These are phyloP conservation scores for Penicillium sp. DNA, from an alignment of 2,329 filamentous ascomycete genomes.

Conservation along the genomic window DNA sequence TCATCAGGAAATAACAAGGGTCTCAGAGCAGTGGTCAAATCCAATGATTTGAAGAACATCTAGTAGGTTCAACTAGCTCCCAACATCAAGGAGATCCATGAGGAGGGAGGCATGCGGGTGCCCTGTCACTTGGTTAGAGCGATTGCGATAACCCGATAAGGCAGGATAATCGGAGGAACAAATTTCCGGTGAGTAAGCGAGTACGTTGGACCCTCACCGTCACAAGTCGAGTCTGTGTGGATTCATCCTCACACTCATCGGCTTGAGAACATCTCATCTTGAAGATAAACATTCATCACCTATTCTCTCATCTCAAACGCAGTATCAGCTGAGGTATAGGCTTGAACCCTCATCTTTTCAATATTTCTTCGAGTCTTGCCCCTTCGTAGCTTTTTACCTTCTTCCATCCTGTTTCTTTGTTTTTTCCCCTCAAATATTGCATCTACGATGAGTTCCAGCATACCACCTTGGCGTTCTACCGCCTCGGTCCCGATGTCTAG, in stretches of 20 bases:
- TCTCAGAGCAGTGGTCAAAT: conserved; percentile 93
- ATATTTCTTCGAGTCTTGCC: conserved; percentile 4
- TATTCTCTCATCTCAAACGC: neutral
- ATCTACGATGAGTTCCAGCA: conserved; percentile 39
- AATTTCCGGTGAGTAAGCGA: conserved; percentile 12
- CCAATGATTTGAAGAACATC: conserved; percentile 96
- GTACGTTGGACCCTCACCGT: neutral
- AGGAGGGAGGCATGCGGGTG: neutral
- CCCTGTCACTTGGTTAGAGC: neutral
- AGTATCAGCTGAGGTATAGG: conserved; percentile 8
- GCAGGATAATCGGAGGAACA: conserved; percentile 7
- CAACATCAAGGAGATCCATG: conserved; percentile 13
- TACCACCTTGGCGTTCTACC: conserved; percentile 42
- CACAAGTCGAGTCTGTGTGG: conserved; percentile 4
- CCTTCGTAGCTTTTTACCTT: conserved; percentile 17
- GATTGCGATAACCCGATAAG: conserved; percentile 19
- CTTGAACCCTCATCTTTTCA: neutral
- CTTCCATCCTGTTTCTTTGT: conserved; percentile 15
- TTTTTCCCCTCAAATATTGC: conserved; percentile 16
- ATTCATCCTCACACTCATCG: neutral
- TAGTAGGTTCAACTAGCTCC: conserved; percentile 52
- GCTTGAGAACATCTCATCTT: neutral
- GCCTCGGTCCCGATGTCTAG: conserved; percentile 31
- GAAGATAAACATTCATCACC: neutral
- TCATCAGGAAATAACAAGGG: conserved; percentile 91